Evolutionary conservation across 2,329 filamentous ascomycete species (phyloP).

Genomic region (Tolypocladium cylindrosporum): DNA sequence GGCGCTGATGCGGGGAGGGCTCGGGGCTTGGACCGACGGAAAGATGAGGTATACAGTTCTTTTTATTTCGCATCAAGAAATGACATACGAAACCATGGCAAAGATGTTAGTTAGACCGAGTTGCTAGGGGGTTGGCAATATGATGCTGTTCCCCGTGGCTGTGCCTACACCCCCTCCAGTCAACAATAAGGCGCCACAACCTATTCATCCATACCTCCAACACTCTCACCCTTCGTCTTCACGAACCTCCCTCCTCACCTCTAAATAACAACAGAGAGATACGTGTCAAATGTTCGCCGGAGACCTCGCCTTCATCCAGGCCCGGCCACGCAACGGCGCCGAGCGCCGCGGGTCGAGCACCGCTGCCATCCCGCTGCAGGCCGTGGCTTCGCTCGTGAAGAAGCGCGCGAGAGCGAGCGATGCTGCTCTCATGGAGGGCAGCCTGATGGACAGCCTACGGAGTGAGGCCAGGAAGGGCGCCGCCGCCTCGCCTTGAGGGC

Average conservation of each 20-base stretch:
- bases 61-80: too few relatives aligned
- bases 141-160: not conserved
- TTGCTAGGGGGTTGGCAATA: not conserved
- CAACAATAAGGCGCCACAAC: not conserved
- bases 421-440: not conserved
- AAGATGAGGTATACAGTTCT: too few relatives aligned
- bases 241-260: not conserved
- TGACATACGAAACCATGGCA: too few relatives aligned
- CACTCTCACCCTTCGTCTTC: not conserved
- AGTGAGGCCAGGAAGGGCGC: not conserved
- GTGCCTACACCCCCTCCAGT: not conserved
- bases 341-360: not conserved
- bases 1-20: too few relatives aligned
- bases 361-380: not conserved
- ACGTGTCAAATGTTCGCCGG: constrained; percentile 14
- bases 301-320: constrained; percentile 15
- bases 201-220: not conserved
- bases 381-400: not conserved
- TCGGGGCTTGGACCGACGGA: too few relatives aligned
- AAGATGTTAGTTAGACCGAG: too few relatives aligned
- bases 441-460: not conserved
- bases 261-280: not conserved
- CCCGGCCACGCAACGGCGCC: not conserved
- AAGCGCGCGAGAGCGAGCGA: not conserved
- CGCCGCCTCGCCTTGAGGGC: not conserved